Conservation (phyloP, 2,329 filamentous ascomycete species). For the Fusarium pseudograminearum region DNA sequence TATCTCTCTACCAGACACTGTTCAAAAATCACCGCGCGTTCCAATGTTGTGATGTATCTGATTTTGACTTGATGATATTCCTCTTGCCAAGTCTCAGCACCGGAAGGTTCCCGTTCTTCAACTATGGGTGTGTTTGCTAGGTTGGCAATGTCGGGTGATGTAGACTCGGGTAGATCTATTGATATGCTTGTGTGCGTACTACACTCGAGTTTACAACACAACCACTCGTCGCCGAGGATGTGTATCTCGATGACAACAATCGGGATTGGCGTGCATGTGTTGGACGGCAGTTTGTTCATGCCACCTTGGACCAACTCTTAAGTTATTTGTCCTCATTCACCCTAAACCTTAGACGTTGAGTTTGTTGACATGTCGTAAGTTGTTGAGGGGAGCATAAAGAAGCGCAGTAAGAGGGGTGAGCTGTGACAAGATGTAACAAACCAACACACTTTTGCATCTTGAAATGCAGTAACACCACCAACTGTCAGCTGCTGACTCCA, state of each 20-base stretch:
- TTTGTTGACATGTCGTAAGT: neutral
- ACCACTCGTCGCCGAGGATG: neutral
- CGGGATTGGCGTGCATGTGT: neutral
- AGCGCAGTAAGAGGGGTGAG: neutral
- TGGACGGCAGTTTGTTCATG: neutral
- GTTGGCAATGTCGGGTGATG: neutral
- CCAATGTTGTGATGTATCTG: neutral
- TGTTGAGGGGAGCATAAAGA: neutral
- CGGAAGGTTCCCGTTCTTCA: neutral
- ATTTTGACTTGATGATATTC: neutral
- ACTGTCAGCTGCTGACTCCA: constrained; percentile 12
- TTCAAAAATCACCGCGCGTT: neutral
- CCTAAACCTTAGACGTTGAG: neutral
- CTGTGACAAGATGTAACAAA: neutral
- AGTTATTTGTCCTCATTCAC: neutral
- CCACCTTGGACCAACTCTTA: neutral
- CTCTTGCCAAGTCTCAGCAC: neutral
- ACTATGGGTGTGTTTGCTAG: neutral
- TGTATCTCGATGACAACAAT: neutral
- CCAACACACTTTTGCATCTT: neutral
- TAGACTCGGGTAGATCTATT: neutral
- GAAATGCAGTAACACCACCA: constrained; percentile 8
- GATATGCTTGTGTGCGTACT: neutral
- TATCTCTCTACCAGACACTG: constrained; percentile 11
- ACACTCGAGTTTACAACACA: neutral